Conservation (phyloP, 2,329 filamentous ascomycete genomes). For the Penicillium occitanis region DNA sequence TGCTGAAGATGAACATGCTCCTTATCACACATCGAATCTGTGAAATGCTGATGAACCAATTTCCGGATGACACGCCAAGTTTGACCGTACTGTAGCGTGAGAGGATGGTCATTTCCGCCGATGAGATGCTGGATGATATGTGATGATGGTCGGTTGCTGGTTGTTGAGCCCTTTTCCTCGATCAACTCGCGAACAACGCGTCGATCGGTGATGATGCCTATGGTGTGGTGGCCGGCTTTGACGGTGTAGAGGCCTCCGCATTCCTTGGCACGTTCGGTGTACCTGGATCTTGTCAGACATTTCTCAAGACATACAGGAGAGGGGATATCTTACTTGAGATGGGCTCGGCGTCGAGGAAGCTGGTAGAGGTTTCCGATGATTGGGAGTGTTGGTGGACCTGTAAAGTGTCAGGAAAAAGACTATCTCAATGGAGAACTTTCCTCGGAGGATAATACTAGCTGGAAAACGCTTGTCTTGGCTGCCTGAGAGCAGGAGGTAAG, state of each 20-base stretch:
- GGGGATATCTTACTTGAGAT: background rate
- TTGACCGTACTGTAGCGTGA: constrained; percentile 49
- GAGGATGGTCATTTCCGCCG: constrained; percentile 49
- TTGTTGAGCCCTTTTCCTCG: constrained; percentile 48
- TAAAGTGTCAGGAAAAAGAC: background rate
- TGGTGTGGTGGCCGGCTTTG: constrained; percentile 45
- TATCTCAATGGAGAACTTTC: too few relatives aligned
- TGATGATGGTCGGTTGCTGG: constrained; percentile 46
- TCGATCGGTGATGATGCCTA: constrained; percentile 46
- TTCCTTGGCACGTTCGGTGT: constrained; percentile 47
- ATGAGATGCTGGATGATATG: constrained; percentile 44
- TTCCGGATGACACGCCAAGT: constrained; percentile 50
- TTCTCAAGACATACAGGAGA: background rate
- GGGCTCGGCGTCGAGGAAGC: constrained; percentile 1
- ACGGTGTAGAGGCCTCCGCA: constrained; percentile 48
- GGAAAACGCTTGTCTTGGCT: background rate
- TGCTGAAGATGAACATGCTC: constrained; percentile 46
- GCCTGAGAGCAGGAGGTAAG: background rate
- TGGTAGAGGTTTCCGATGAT: constrained; percentile 22
- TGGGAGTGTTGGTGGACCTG: constrained; percentile 19
- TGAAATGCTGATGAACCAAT: constrained; percentile 49
- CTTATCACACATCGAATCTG: constrained; percentile 47
- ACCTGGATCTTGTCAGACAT: constrained; percentile 29
- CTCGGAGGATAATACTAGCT: background rate
- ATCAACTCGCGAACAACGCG: constrained; percentile 45